Conservation (phyloP, 345 rosid genomes). For the Adansonia digitata region DNA sequence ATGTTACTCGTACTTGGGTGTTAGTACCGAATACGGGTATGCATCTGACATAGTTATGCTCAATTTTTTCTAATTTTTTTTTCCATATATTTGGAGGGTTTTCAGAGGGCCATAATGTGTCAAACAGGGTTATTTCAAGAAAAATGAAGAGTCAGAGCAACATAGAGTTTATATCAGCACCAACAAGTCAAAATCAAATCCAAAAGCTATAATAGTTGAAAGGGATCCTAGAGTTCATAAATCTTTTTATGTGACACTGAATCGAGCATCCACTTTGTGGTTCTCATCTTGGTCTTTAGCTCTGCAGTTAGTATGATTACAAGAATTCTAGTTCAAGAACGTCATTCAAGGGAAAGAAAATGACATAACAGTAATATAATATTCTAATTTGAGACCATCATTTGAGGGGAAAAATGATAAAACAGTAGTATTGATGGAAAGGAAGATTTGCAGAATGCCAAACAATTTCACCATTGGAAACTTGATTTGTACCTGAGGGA, state of each 20-base stretch:
- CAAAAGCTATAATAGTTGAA: neutral
- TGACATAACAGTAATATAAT: neutral
- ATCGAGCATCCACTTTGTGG: neutral
- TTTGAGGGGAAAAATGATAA: neutral
- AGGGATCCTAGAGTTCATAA: neutral
- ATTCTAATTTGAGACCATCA: neutral
- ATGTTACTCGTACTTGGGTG: too few relatives aligned
- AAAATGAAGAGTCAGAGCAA: too few relatives aligned
- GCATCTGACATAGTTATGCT: too few relatives aligned
- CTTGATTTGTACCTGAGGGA: constrained; percentile 72
- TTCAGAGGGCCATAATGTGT: too few relatives aligned
- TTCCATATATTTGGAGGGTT: too few relatives aligned
- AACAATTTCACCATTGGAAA: neutral
- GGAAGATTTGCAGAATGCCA: neutral
- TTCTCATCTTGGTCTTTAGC: neutral
- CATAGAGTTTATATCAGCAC: neutral
- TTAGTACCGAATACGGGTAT: too few relatives aligned
- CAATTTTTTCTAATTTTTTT: too few relatives aligned
- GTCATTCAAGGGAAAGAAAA: neutral
- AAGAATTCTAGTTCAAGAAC: neutral
- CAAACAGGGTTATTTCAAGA: too few relatives aligned
- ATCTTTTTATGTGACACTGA: neutral
- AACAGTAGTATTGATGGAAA: neutral
- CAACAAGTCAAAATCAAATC: neutral
- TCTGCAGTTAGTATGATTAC: neutral